Conservation (phyloP, 805 yeast genomes). For the Clavispora santaluciae region DNA sequence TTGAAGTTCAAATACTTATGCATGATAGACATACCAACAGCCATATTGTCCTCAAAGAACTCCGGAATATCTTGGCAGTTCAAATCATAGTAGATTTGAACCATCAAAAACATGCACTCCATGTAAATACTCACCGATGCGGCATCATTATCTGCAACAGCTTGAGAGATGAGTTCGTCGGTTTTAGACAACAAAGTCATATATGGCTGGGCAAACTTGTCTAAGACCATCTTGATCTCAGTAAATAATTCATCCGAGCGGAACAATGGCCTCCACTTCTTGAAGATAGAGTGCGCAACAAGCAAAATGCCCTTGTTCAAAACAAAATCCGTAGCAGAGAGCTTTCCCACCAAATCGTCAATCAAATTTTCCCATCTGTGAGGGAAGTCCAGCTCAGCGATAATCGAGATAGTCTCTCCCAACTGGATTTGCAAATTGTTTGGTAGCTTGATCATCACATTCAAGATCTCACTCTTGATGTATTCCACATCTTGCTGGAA, state of each 20-base stretch:
- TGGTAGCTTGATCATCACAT: conserved; percentile 82
- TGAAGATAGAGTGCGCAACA: conserved; percentile 94
- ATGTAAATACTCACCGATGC: conserved; percentile 53
- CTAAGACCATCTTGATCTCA: conserved; percentile 84
- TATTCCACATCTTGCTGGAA: conserved; percentile 55
- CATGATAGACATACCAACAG: conserved; percentile 69
- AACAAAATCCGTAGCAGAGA: conserved; percentile 61
- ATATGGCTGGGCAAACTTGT: conserved; percentile 78
- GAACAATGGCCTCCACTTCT: conserved; percentile 93
- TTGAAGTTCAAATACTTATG: conserved; percentile 72
- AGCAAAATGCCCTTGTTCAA: conserved; percentile 79
- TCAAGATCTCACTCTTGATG: conserved; percentile 72
- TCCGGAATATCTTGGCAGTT: conserved; percentile 98
- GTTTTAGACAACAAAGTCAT: conserved; percentile 61
- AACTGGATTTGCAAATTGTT: conserved; percentile 81
- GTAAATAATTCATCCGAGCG: conserved; percentile 83
- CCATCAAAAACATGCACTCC: conserved; percentile 64
- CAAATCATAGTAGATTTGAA: conserved; percentile 85
- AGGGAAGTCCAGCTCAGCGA: conserved; percentile 96
- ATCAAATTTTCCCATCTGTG: conserved; percentile 77
- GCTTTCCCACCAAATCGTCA: conserved; percentile 64
- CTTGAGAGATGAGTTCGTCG: conserved; percentile 55
- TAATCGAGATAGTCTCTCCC: conserved; percentile 87
- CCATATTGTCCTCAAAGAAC: conserved; percentile 88
- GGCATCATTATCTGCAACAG: conserved; percentile 38